Base-by-base conservation (phyloP, 768 basidiomycete genomes). In the Leccinum uliginosum region DNA sequence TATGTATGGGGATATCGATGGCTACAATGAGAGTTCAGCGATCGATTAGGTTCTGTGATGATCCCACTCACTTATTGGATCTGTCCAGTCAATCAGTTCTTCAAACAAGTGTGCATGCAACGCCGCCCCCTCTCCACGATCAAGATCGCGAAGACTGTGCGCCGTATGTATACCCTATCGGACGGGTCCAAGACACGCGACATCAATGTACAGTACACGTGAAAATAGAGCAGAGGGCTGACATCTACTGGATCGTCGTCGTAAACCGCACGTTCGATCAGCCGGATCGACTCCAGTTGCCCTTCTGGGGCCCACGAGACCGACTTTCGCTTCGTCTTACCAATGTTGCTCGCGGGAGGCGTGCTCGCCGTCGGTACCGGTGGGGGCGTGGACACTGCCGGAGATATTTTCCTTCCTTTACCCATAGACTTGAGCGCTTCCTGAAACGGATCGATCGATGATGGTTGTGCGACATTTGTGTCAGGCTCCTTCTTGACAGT, bases 191-290 rank as follows among this genome's bases (percentile, higher is more conserved):
- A 56, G 67, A 69, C 69, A 67, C 65, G 67, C 71, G 62, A 69
- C 64, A 78, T 83, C 80, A 84, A 84, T 75, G 76, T 83, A 77
- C 65, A 66, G 69, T 78, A 76, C 64, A 64, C 64, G 61, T 67
- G 67, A 72, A 73, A 71, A 73, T 68, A 73, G 67, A 76, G 71
- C 75, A 76, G 64, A 65, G 66, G 65, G 83, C 89, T 85, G 82
- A 92, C 91, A 81, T 89, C 87, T 77, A 82, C 78, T 66, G 84
- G 83, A 78, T 93, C 92, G 73, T 92, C 91, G 65, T 92, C 92
- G 76, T 93, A 93, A 65, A 92, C 78, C 62, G 92, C 91, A 67
- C 81, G 83, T 76, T 92, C 89, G 75, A 93, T 93, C 70, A 85
- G 72, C 73, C 83, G 84, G 71, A 93, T 78, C 66, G 81, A 76